Evolutionary conservation across 495 filamentous ascomycete genomes (phyloP).

Genomic region (Penicillium paxilli): DNA sequence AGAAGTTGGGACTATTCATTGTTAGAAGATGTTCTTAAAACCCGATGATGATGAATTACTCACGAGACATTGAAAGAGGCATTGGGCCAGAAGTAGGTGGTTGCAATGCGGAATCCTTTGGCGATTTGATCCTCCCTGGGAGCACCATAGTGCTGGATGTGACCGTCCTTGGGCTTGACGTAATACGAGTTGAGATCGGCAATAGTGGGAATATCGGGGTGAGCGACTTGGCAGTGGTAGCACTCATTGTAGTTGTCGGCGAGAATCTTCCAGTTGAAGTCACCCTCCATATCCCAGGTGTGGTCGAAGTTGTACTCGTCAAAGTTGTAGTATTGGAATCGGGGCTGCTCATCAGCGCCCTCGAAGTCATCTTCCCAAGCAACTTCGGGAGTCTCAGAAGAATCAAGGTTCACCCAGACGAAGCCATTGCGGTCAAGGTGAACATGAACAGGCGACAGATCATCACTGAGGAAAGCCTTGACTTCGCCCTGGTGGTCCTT

Average conservation of each 20-base stretch:
- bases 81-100: slow-evolving; percentile 47
- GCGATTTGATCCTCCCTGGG: slow-evolving; percentile 35
- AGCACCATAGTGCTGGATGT: slow-evolving; percentile 44
- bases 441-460: slow-evolving; percentile 37
- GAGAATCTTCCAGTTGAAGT: slow-evolving; percentile 52
- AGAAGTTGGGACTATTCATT: slow-evolving; percentile 40
- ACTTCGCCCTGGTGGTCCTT: slow-evolving; percentile 43
- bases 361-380: slow-evolving; percentile 45
- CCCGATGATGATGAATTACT: slow-evolving; percentile 14
- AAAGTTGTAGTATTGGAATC: slow-evolving; percentile 45
- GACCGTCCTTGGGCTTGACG: slow-evolving; percentile 38
- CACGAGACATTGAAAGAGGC: slow-evolving; percentile 45
- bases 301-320: slow-evolving; percentile 48
- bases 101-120: slow-evolving; percentile 34
- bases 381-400: slow-evolving; percentile 28
- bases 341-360: slow-evolving; percentile 38
- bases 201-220: slow-evolving; percentile 45
- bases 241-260: slow-evolving; percentile 55
- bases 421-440: slow-evolving; percentile 49
- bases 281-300: slow-evolving; percentile 45
- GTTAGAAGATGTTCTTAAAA: slow-evolving; percentile 10
- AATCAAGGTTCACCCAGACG: slow-evolving; percentile 50
- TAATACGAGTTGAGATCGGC: slow-evolving; percentile 42
- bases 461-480: slow-evolving; percentile 50
- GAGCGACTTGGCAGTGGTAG: slow-evolving; percentile 51